Conservation (phyloP, 2,329 filamentous ascomycete species). For the Rhinocladiella similis region DNA sequence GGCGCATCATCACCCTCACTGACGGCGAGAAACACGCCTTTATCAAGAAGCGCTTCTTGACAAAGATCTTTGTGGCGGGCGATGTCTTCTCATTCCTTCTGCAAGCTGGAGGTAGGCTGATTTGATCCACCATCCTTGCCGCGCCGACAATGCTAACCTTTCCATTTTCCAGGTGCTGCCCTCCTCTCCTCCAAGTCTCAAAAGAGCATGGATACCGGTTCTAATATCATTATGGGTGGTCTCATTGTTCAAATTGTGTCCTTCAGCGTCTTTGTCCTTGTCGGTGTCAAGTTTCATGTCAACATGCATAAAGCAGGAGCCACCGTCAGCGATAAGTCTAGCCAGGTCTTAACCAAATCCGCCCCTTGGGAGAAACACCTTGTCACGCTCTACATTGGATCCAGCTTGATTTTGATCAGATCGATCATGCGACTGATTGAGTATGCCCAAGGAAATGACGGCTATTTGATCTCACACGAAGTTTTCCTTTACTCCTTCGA, state of each 20-base stretch:
- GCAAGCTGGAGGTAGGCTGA: slow-evolving; percentile 34
- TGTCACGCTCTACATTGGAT: slow-evolving; percentile 31
- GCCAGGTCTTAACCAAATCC: too few species aligned
- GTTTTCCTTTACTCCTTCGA: slow-evolving; percentile 36
- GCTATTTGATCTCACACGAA: slow-evolving; percentile 33
- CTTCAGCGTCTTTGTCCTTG: slow-evolving; percentile 57
- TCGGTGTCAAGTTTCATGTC: slow-evolving; percentile 51
- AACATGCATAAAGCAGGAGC: slow-evolving; percentile 37
- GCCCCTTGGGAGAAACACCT: slow-evolving; percentile 40
- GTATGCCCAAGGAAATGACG: slow-evolving; percentile 33
- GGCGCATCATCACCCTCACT: slow-evolving; percentile 39
- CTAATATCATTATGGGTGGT: slow-evolving; percentile 50
- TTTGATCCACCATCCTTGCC: too few species aligned
- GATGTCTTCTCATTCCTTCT: slow-evolving; percentile 38
- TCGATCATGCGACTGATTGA: slow-evolving; percentile 34
- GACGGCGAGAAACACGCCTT: slow-evolving; percentile 38
- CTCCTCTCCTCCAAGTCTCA: background rate
- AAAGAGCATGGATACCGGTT: slow-evolving; percentile 4
- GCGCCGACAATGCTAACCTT: too few species aligned
- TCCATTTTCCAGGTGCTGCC: background rate
- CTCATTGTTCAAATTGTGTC: slow-evolving; percentile 58
- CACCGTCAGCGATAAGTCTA: too few species aligned
- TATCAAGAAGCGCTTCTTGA: slow-evolving; percentile 39
- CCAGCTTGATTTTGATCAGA: slow-evolving; percentile 32
- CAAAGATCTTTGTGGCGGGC: slow-evolving; percentile 39